A percentile compares a stretch with the other conserved stretches of the same genome.
Conservation (phyloP, 2,329 filamentous ascomycete species). For the Claviceps monticola region DNA sequence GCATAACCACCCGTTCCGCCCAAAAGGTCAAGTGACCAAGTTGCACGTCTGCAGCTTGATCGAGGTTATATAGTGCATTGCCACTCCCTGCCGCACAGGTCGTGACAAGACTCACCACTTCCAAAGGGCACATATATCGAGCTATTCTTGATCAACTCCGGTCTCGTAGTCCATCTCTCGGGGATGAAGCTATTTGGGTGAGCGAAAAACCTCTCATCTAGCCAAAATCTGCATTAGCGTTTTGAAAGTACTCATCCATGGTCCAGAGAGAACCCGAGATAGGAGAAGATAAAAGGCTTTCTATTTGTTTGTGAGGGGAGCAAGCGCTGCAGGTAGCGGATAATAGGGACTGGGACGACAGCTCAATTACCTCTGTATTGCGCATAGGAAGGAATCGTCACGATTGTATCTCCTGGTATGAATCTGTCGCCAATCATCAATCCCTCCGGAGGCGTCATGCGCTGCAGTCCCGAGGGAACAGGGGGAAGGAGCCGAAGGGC, state of each 20-base stretch:
- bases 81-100: too few species aligned
- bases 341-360: background rate
- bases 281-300: background rate
- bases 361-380: conserved; percentile 4
- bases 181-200: conserved; percentile 17
- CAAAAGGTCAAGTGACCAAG: too few species aligned
- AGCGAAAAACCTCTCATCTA: conserved; percentile 10
- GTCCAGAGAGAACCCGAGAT: background rate
- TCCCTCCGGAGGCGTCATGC: conserved; percentile 25
- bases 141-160: conserved; percentile 13
- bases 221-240: background rate
- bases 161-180: conserved; percentile 20
- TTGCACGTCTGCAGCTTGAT: too few species aligned
- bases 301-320: too few species aligned
- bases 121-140: conserved; percentile 16
- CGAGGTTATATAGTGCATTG: too few species aligned
- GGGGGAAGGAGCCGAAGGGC: conserved; percentile 23
- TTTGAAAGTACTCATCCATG: background rate
- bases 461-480: conserved; percentile 19
- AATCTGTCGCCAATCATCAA: conserved; percentile 16
- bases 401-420: conserved; percentile 23
- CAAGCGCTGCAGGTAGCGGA: too few species aligned
- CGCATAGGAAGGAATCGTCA: conserved; percentile 12
- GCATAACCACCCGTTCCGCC: too few species aligned
- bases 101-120: conserved; percentile 12